phyloP scores from a whole-genome alignment of 129 eudicot species.

The Chrysanthemum lavandulifolium region DNA sequence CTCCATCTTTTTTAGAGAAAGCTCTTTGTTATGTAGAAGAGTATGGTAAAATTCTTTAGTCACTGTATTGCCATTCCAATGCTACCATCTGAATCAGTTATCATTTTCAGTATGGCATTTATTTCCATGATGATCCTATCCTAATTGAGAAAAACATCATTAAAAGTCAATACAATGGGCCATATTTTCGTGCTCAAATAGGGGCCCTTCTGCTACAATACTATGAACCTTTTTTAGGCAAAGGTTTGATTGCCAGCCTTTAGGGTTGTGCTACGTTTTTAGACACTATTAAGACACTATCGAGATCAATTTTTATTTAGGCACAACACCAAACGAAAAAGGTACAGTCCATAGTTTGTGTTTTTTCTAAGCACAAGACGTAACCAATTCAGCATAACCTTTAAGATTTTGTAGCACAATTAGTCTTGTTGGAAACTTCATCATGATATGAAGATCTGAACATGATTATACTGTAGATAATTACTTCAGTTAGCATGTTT shows the following conservation, averaged over 20 bases:
- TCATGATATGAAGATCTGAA: constrained; percentile 1
- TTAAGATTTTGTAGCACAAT: too few relatives aligned
- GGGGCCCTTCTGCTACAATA: too few relatives aligned
- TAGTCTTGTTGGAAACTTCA: neutral
- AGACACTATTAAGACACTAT: too few relatives aligned
- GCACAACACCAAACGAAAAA: neutral
- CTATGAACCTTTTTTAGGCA: too few relatives aligned
- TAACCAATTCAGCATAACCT: too few relatives aligned
- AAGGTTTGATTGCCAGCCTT: too few relatives aligned
- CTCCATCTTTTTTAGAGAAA: constrained; percentile 93
- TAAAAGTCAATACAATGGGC: too few relatives aligned
- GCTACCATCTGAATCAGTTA: neutral
- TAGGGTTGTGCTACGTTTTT: too few relatives aligned
- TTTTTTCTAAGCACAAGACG: neutral
- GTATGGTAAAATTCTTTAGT: constrained; percentile 45
- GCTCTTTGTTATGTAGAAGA: constrained; percentile 89
- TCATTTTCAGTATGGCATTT: too few relatives aligned
- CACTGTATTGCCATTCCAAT: neutral
- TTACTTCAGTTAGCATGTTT: neutral
- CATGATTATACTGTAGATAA: constrained; percentile 2
- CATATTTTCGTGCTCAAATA: too few relatives aligned
- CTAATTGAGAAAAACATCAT: too few relatives aligned
- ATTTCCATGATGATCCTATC: too few relatives aligned
- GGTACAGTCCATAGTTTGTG: neutral
- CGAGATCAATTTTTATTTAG: neutral